Evolutionary conservation across 2,329 filamentous ascomycete species (phyloP), one percentile per base, ranked within the genome.

Genomic region (Ceratocystis cubensis): DNA sequence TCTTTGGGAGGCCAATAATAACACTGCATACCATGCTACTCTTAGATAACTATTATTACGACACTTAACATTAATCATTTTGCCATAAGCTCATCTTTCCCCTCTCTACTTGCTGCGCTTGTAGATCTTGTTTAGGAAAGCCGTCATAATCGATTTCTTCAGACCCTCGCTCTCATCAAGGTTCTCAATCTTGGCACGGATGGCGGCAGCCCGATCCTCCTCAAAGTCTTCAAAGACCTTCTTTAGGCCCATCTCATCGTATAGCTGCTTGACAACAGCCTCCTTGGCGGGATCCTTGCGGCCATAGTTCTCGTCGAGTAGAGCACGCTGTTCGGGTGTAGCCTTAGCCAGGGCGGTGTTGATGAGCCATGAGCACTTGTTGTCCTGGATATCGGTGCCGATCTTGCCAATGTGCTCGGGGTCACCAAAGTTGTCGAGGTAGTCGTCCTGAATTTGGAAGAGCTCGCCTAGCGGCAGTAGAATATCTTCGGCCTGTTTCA

Each of bases 381-480:
- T 99, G 80, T 99, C 94, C 82, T 92, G 87, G 77, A 99, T 99
- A 74, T 99, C 94, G 69, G 94, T 99, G 71, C 94, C 94, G 71
- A 97, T 96, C 85, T 99, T 99, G 77, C 94, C 94, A 75, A 99
- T 94, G 73, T 91, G 84, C 73, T 91, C 85, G 48, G 94, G 91
- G 72, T 93, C 87, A 72, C 93, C 94, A 74, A 94, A 99, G 79
- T 95, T 96, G 82, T 99, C 94, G 65, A 99, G 89, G 80, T 94
- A 99, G 81, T 99, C 94, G 76, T 99, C 94, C 78, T 99, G 94
- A 70, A 96, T 85, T 79, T 99, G 94, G 84, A 99, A 99, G 82
- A 99, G 99, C 80, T 97, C 92, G 74, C 94, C 94, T 76, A 97
- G 89, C 25, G 93, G 92, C 71, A 99, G 96, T 69, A 99, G 85